Evolutionary conservation across 371 early-diverging fungal species (phyloP).

Genomic region (Chytridiales sp.): DNA sequence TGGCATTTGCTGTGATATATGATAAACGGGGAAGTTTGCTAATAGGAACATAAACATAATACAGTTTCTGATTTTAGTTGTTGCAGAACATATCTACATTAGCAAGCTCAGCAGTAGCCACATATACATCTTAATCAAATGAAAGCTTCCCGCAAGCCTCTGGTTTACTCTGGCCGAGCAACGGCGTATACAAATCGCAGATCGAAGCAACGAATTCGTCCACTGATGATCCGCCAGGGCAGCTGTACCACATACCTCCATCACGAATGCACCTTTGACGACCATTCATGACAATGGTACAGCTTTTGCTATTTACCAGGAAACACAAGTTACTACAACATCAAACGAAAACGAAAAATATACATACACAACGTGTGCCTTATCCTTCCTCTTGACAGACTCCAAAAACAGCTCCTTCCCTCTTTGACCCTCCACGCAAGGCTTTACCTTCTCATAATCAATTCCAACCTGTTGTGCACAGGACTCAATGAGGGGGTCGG

Average conservation of each 20-base stretch:
- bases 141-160: too few species aligned
- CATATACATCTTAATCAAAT: too few species aligned
- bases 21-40: too few species aligned
- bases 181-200: too few species aligned
- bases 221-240: constrained; percentile 14
- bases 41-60: too few species aligned
- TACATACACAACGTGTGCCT: background rate
- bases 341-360: background rate
- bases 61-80: too few species aligned
- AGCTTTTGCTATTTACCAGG: constrained; percentile 19
- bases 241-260: constrained; percentile 21
- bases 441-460: background rate
- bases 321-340: background rate
- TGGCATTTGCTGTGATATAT: too few species aligned
- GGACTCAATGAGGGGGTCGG: background rate
- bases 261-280: constrained; percentile 19
- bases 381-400: background rate
- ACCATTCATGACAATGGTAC: constrained; percentile 19
- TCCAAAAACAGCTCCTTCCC: constrained; percentile 7
- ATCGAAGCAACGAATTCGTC: constrained; percentile 14
- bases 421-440: constrained; percentile 5
- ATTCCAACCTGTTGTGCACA: constrained; percentile 17
- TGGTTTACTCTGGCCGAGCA: too few species aligned
- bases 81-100: too few species aligned
- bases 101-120: too few species aligned